Base-by-base conservation (phyloP, 352 stramenopile species). In the Pythium phragmiticola region DNA sequence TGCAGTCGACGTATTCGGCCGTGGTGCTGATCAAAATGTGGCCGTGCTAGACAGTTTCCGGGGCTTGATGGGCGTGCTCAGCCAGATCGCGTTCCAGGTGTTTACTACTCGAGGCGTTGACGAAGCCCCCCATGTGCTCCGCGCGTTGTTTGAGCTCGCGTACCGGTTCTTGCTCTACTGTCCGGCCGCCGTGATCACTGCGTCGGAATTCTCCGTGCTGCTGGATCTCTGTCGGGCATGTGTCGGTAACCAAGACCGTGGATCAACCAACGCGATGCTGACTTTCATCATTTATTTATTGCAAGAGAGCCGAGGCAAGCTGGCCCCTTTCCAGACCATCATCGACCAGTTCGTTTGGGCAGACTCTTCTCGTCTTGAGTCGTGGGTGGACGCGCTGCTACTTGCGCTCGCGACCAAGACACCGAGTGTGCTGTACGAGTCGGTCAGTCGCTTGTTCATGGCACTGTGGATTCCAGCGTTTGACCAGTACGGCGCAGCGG, bases 101-200 rank as follows among this genome's bases (percentile, higher is more conserved):
- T 90, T 90, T 58, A 88, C 68, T 36, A 74, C 68, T 0, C 76
- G 82, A 56, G 81, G 78, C 4, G 59, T 90, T n/a, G 69, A 78
- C 42, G 80, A 88, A 21, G 74, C 75, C 7, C 80, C 80, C 1
- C 78, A 89, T 16, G 76, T 91, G 26, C 48, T 91, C 19, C 80
- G 77, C 12, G 81, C 80, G 7, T 83, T 89, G 67, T 91, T 78
- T 46, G 80, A 88, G 50, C 69, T 91, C 17, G 76, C 72, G 12
- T 91, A 91, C 51, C 80, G 82, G 8, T 89, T 87, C 46, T 62
- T 88, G 53, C 56, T 91, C 4, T 91, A 87, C 45, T 91, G 82
- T n/a, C 80, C 82, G 7, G 75, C 74, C 4, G 82, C 82, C 6
- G 69, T 91, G 42, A 60, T 91, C 23, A 78, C 76, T 30, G 76